phyloP scores from a whole-genome alignment of 2,329 filamentous ascomycete genomes.

The Colletotrichum sp. region DNA sequence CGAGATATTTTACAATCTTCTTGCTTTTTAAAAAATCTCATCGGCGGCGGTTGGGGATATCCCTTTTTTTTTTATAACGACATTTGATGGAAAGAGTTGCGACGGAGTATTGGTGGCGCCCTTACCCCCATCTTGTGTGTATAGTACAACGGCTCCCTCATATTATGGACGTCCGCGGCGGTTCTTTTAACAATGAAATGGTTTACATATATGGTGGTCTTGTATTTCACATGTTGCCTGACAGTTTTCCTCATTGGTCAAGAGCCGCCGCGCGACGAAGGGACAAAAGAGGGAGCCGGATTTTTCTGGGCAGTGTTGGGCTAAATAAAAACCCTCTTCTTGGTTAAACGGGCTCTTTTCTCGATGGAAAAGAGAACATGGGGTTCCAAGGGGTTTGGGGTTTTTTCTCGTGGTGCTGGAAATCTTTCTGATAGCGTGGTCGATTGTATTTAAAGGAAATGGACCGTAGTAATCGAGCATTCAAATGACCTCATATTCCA shows the following conservation, averaged over 20 bases:
- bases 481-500: neutral
- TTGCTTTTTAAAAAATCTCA: neutral
- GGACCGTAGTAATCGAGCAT: conserved; percentile 14
- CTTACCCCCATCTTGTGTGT: conserved; percentile 15
- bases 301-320: neutral
- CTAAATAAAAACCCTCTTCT: neutral
- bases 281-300: neutral
- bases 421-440: conserved; percentile 4
- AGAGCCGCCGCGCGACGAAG: neutral
- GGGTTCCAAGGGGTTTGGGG: neutral
- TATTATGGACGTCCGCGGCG: conserved; percentile 3
- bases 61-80: conserved; percentile 2
- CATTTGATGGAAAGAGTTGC: conserved; percentile 14
- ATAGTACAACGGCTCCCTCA: conserved; percentile 15
- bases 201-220: neutral
- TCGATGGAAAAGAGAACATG: neutral
- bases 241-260: neutral
- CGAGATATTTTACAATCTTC: neutral
- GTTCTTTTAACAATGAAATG: neutral
- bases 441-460: neutral
- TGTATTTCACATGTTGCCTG: neutral
- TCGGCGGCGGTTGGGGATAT: conserved; percentile 1
- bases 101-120: conserved; percentile 7
- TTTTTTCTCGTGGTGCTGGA: neutral
- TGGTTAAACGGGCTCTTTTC: neutral